Percentiles rank a stretch among this genome's conserved stretches.
Evolutionary conservation across 169 alveolate species (phyloP).

Genomic region (Theileria parva): DNA sequence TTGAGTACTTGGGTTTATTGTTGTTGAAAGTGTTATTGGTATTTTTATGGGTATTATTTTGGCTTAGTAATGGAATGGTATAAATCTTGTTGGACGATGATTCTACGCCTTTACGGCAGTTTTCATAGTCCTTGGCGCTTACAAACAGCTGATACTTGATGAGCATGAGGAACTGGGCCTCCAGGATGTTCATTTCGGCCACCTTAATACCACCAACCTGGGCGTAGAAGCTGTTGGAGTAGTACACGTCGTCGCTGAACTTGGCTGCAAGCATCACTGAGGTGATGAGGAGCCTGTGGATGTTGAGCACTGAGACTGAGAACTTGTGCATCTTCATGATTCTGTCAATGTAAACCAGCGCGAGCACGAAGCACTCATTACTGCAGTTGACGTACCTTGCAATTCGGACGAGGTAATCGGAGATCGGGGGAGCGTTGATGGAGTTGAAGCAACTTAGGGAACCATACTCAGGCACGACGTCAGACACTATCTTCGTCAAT

Average conservation of each 20-base stretch:
- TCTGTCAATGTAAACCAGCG: slow-evolving; percentile 82
- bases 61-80: slow-evolving; percentile 24
- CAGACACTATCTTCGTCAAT: slow-evolving; percentile 64
- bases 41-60: not conserved
- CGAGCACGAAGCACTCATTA: slow-evolving; percentile 83
- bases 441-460: slow-evolving; percentile 83
- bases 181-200: slow-evolving; percentile 87
- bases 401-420: slow-evolving; percentile 80
- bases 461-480: slow-evolving; percentile 49
- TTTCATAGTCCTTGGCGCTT: slow-evolving; percentile 82
- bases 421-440: slow-evolving; percentile 82
- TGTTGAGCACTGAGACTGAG: slow-evolving; percentile 76
- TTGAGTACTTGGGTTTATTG: not conserved
- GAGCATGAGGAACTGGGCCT: slow-evolving; percentile 82
- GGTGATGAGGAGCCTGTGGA: slow-evolving; percentile 87
- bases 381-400: slow-evolving; percentile 87
- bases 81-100: slow-evolving; percentile 58
- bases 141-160: slow-evolving; percentile 85
- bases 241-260: slow-evolving; percentile 90
- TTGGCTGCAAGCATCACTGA: slow-evolving; percentile 89
- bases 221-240: slow-evolving; percentile 87
- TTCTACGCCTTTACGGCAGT: slow-evolving; percentile 76
- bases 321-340: slow-evolving; percentile 74
- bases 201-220: slow-evolving; percentile 92
- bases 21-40: not conserved